Percentiles rank a stretch among this genome's conserved stretches.
phyloP scores from a whole-genome alignment of 2,329 filamentous ascomycete species.

The Lasiodiplodia citricola region DNA sequence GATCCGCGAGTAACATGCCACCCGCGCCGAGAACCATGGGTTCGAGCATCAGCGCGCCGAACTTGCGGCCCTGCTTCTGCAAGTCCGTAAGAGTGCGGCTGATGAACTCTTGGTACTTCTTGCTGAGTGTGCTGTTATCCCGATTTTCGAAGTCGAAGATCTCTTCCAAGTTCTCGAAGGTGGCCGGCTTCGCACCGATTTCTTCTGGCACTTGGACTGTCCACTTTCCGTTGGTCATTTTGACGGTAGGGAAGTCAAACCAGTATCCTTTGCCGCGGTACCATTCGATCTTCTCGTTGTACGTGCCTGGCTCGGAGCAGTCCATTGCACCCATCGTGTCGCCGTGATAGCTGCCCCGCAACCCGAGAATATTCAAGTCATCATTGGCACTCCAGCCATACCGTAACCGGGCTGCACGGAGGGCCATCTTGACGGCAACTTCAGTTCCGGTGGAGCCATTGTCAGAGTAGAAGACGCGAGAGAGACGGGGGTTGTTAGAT shows the following conservation, averaged over 20 bases:
- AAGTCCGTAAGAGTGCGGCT: slow-evolving; percentile 34
- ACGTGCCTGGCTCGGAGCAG: slow-evolving; percentile 76
- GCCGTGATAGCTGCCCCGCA: slow-evolving; percentile 84
- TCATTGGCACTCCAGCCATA: slow-evolving; percentile 69
- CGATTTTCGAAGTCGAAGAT: slow-evolving; percentile 49
- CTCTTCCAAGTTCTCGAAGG: slow-evolving; percentile 39
- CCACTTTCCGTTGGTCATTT: slow-evolving; percentile 71
- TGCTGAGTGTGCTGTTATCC: slow-evolving; percentile 43
- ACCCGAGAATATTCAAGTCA: slow-evolving; percentile 70
- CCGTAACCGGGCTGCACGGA: slow-evolving; percentile 69
- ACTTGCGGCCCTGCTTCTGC: slow-evolving; percentile 63
- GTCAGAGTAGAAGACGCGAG: slow-evolving; percentile 80
- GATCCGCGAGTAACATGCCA: slow-evolving; percentile 83
- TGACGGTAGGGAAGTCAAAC: slow-evolving; percentile 78
- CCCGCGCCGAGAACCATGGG: slow-evolving; percentile 81
- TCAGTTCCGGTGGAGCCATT: slow-evolving; percentile 85
- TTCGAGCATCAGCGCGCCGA: slow-evolving; percentile 80
- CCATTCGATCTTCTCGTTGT: slow-evolving; percentile 86
- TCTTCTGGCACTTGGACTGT: background rate
- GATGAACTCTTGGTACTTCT: slow-evolving; percentile 10
- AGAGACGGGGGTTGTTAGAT: slow-evolving; percentile 68
- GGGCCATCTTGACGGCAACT: slow-evolving; percentile 83
- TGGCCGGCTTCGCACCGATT: slow-evolving; percentile 34
- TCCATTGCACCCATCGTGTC: slow-evolving; percentile 92
- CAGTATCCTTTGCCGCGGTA: slow-evolving; percentile 79